Conservation (phyloP, 1,284 basidiomycete species). For the Melanopsichium pennsylvanicum region DNA sequence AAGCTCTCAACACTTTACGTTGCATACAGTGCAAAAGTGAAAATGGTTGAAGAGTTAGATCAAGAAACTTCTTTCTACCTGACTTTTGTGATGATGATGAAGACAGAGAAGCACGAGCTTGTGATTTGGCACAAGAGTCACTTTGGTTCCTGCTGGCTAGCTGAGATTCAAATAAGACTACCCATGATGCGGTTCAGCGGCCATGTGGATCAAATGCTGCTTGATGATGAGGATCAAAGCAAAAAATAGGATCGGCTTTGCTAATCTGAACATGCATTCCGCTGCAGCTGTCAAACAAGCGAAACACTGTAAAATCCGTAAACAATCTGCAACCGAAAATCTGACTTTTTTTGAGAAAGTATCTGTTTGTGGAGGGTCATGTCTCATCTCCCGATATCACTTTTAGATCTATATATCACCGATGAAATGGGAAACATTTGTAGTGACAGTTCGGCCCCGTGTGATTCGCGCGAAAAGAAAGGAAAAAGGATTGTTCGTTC, state of each 20-base stretch:
- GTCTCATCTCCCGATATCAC: conserved; percentile 18
- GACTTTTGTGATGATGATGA: too few relatives aligned
- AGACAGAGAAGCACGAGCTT: too few relatives aligned
- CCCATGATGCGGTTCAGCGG: too few relatives aligned
- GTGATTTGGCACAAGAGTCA: too few relatives aligned
- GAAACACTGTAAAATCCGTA: background rate
- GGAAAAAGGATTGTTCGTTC: background rate
- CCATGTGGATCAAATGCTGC: too few relatives aligned
- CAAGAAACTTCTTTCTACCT: too few relatives aligned
- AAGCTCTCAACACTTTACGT: background rate
- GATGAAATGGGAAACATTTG: conserved; percentile 6
- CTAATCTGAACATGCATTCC: conserved; percentile 19
- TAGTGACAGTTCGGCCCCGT: background rate
- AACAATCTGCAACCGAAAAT: too few relatives aligned
- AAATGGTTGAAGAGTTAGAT: too few relatives aligned
- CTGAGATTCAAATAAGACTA: too few relatives aligned
- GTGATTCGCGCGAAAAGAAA: conserved; percentile 3
- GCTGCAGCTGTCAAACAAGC: conserved; percentile 25
- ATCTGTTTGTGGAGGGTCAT: conserved; percentile 16
- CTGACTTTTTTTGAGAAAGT: too few relatives aligned
- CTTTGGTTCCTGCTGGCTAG: too few relatives aligned
- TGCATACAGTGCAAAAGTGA: conserved; percentile 7
- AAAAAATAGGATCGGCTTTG: conserved; percentile 23
- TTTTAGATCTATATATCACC: background rate
- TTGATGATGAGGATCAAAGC: background rate